Base-by-base conservation (phyloP, 2,329 filamentous ascomycete species). In the Botrytis medusae region DNA sequence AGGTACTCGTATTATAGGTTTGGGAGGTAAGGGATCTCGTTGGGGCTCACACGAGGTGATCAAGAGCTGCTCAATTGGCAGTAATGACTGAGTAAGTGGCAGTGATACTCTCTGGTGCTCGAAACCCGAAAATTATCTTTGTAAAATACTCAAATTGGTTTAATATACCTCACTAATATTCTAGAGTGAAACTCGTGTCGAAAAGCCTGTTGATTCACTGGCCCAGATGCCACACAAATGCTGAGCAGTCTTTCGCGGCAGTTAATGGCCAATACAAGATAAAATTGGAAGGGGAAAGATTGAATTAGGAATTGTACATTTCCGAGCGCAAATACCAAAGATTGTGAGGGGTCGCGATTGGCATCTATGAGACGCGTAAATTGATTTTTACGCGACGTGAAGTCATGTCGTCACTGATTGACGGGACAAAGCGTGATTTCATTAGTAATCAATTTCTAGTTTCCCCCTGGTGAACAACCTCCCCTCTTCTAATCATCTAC, bases 351-450 rank as follows among this genome's bases (percentile, higher is more conserved):
- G 20, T 37, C 10, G 42, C 16, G 42, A 46, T 46, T 46, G 54
- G 40, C 18, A 48, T 70, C 20, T 22, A 51, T 64, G 69, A 48
- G 29, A 71, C 69, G 57, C 69, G 69, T 71, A 37, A 46, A 71
- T 64, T 71, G 46, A 64, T 63, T 71, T 71, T 64, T 22, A 71
- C 57, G 69, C 69, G 69, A 71, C 29, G 57, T 71, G 57, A 37
- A 71, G 57, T 71, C 57, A 64, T 62, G 42, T 64, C 69, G 42
- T 71, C 69, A 71, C 59, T 68, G 12, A 54, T 42, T 54, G 64
- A 69, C 48, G 48, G 37, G 63, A 44, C 18, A 44, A 69, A 22
- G n/a, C 51, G 65, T 57, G 65, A 69, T 29, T 22, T 32, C 20
- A 69, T 57, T 57, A 57, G 65, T 69, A 57, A 69, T 57, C 48